Conservation (phyloP, 805 yeast species). For the Huiozyma naganishii region DNA sequence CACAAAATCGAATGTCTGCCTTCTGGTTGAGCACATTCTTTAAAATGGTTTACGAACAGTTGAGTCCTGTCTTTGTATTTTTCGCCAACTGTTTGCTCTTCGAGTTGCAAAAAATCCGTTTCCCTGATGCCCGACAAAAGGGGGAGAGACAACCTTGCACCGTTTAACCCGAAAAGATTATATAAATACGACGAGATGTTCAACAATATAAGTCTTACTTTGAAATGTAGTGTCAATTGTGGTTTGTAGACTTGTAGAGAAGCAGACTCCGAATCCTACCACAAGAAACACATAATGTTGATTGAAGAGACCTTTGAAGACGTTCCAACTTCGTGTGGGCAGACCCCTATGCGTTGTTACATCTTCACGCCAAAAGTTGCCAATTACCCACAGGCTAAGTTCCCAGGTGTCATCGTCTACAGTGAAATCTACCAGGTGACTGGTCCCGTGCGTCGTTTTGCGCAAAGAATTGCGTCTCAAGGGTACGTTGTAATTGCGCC, state of each 20-base stretch:
- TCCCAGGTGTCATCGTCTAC: conserved; percentile 72
- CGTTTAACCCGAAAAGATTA: not conserved
- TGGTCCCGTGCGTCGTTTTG: conserved; percentile 73
- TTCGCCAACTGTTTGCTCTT: too few relatives aligned
- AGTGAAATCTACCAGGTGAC: conserved; percentile 76
- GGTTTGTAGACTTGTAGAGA: too few relatives aligned
- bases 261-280: not conserved
- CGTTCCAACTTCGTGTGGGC: conserved; percentile 54
- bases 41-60: too few relatives aligned
- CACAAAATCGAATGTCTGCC: too few relatives aligned
- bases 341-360: conserved; percentile 56
- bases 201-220: too few relatives aligned
- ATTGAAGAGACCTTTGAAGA: conserved; percentile 57
- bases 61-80: too few relatives aligned
- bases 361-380: conserved; percentile 58
- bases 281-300: conserved; percentile 36
- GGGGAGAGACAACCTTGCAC: too few relatives aligned
- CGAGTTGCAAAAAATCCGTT: too few relatives aligned
- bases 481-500: conserved; percentile 77
- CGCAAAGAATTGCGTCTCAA: conserved; percentile 66
- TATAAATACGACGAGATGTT: too few relatives aligned
- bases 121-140: too few relatives aligned
- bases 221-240: too few relatives aligned
- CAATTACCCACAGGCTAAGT: conserved; percentile 66
- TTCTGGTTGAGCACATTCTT: too few relatives aligned